These are phyloP conservation scores for Rhinocladiella similis DNA, from an alignment of 2,329 filamentous ascomycete species.

Conservation along the genomic window DNA sequence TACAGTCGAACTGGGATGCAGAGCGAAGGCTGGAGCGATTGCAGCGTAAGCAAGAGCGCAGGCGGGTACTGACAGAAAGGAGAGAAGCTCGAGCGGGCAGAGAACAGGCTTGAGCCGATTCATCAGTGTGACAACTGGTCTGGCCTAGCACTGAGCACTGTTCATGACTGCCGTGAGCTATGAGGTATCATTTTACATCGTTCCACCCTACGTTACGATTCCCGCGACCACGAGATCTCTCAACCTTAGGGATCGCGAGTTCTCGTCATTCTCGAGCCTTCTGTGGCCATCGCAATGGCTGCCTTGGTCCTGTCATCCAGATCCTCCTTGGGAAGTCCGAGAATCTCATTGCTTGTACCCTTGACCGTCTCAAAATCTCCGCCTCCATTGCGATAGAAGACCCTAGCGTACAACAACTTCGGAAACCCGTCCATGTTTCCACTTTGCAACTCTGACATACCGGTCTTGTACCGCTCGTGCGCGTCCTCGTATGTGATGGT, in stretches of 20 bases:
- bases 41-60: background rate
- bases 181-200: too few relatives aligned
- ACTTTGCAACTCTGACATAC: slow-evolving; percentile 45
- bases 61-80: background rate
- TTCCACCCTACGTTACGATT: too few relatives aligned
- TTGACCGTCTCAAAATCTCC: slow-evolving; percentile 33
- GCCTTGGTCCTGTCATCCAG: slow-evolving; percentile 43
- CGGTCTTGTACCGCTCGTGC: slow-evolving; percentile 50
- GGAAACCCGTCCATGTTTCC: slow-evolving; percentile 42
- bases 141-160: too few relatives aligned
- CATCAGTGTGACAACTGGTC: too few relatives aligned
- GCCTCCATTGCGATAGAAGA: slow-evolving; percentile 51
- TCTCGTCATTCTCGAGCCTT: background rate
- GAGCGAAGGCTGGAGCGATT: background rate
- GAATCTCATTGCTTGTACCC: slow-evolving; percentile 23
- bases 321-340: slow-evolving; percentile 31
- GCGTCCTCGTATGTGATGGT: slow-evolving; percentile 51
- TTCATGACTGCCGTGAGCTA: too few relatives aligned
- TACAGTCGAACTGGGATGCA: slow-evolving; percentile 5
- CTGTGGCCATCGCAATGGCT: slow-evolving; percentile 6
- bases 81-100: background rate
- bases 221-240: too few relatives aligned
- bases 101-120: background rate
- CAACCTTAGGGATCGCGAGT: too few relatives aligned
- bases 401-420: slow-evolving; percentile 56